Evolutionary conservation across 1,139 yeast genomes (phyloP).

Genomic region (Pichia cactophila): DNA sequence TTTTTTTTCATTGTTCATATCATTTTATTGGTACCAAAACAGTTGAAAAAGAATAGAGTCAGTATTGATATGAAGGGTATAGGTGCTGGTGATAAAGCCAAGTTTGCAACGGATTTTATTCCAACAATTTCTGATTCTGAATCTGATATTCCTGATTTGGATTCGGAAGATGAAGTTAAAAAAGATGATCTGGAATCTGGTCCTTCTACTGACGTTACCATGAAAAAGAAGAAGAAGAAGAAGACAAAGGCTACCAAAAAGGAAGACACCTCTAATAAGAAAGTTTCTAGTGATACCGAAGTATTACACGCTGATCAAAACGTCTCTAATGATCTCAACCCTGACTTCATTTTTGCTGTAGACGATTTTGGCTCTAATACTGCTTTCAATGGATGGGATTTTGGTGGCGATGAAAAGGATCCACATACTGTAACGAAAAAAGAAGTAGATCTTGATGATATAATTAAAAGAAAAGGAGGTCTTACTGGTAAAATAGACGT

Average conservation of each 20-base stretch:
- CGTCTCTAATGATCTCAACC: constrained; percentile 43
- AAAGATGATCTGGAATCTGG: constrained; percentile 16
- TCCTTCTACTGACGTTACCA: constrained; percentile 15
- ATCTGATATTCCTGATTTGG: constrained; percentile 46
- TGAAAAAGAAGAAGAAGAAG: constrained; percentile 21
- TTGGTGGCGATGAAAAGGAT: constrained; percentile 34
- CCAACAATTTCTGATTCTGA: constrained; percentile 73
- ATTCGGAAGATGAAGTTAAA: constrained; percentile 34
- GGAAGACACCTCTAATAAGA: constrained; percentile 13
- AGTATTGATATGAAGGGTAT: background rate
- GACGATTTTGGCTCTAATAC: constrained; percentile 53
- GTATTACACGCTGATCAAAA: constrained; percentile 9
- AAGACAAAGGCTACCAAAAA: constrained; percentile 5
- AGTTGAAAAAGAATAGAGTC: no score
- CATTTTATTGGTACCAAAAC: no score
- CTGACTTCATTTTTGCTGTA: constrained; percentile 60
- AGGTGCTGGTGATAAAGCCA: background rate
- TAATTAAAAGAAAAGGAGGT: constrained; percentile 77
- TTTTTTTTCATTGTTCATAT: no score
- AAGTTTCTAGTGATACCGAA: constrained; percentile 20
- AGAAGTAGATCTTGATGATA: constrained; percentile 81
- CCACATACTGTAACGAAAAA: constrained; percentile 34
- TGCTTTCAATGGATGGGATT: constrained; percentile 77
- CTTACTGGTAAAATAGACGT: constrained; percentile 42
- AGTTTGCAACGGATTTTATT: constrained; percentile 35